A percentile compares a stretch with the other conserved stretches of the same genome.
Evolutionary conservation across 371 early-diverging fungal species (phyloP).

Genomic region (Lichtheimia corymbifera): DNA sequence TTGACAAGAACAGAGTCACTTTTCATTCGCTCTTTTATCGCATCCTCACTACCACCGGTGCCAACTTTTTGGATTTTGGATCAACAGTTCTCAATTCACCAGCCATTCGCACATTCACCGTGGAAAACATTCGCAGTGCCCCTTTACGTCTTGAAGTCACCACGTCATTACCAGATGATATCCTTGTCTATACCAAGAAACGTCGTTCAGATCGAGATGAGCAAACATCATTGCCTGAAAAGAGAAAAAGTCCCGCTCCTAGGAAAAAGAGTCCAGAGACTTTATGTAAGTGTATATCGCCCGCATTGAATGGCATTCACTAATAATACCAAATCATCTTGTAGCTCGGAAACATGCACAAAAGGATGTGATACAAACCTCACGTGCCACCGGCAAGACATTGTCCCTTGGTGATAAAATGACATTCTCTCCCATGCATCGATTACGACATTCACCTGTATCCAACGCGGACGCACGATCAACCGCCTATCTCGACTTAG

Average conservation of each 20-base stretch:
- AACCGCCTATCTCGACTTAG: constrained; percentile 44
- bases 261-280: too few relatives aligned
- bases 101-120: constrained; percentile 75
- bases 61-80: constrained; percentile 95
- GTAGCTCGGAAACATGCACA: too few relatives aligned
- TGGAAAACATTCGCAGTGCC: constrained; percentile 81
- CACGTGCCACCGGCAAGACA: too few relatives aligned
- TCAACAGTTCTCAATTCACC: constrained; percentile 82
- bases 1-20: constrained; percentile 94
- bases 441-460: neutral
- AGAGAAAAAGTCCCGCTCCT: neutral
- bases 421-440: neutral
- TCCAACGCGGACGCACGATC: constrained; percentile 11
- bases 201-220: constrained; percentile 16
- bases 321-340: too few relatives aligned
- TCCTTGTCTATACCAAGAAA: constrained; percentile 56
- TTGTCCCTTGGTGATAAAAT: neutral
- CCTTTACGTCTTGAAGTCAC: constrained; percentile 61
- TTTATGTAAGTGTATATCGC: neutral
- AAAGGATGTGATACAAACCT: too few relatives aligned
- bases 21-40: constrained; percentile 96
- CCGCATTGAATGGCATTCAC: too few relatives aligned
- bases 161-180: constrained; percentile 72
- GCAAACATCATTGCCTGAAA: neutral
- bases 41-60: constrained; percentile 84